Evolutionary conservation across 2,329 filamentous ascomycete species (phyloP), one percentile per base, ranked within the genome.

Genomic region (Metarhizium robertsii): DNA sequence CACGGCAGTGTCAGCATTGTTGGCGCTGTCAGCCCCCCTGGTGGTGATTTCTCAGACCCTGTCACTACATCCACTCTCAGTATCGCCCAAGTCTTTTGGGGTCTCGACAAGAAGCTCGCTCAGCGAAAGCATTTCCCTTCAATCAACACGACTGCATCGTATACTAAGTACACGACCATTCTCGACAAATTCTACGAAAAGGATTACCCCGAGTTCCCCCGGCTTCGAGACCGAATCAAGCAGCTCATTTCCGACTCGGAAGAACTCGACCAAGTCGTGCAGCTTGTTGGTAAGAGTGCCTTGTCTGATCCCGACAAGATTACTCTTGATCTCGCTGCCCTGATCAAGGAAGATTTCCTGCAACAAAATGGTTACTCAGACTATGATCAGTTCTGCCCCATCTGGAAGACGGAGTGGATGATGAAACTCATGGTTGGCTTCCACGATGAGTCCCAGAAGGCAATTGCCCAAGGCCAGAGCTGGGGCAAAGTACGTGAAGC

Each of bases 331-430:
- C 85, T 99, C 60, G 89, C 94, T 18, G 86, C 84, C 18, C 77
- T 99, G 64, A 78, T 99, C 74, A 99, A 99, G 83, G 94, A 99
- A 69, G 94, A 99, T 71, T 99, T 99, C 78, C 72, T 99, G 69
- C 94, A 99, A 75, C 94, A 99, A 73, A 99, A 99, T 76, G 94
- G 94, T 60, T 99, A 99, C 83, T 94, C 88, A 63, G 90, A 97
- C 74, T 97, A 99, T 71, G 94, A 99, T 70, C 92, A 97, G 76
- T 99, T 95, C 84, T 99, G 94, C 70, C 94, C 94, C 52, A 83
- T 99, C 67, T 99, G 94, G 94, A 99, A 99, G 86, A 99, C 94
- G 0, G 88, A 95, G 72, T 99, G 94, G 87, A 97, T 99, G 94
- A 99, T 99, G 94, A 96, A 95, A 83, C 87, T 90, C 61, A 97